Percentiles rank a stretch among this genome's conserved stretches.
Evolutionary conservation across 2,329 filamentous ascomycete species (phyloP).

Genomic region (Kalmusia sp.): DNA sequence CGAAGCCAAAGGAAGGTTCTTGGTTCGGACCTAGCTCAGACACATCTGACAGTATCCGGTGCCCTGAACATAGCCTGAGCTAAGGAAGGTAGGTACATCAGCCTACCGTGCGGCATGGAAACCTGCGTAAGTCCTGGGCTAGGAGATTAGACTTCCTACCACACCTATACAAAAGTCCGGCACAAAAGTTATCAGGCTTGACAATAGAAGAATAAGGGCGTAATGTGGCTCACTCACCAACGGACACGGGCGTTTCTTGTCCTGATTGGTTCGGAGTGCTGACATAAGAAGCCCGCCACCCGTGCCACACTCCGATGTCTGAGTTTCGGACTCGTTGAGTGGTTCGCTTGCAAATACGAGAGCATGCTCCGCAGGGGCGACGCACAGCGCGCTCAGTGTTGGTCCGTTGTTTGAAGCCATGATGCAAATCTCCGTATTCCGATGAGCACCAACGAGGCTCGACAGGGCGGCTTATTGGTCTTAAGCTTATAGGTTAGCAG

Average conservation of each 20-base stretch:
- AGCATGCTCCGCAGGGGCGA: constrained; percentile 3
- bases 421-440: constrained; percentile 7
- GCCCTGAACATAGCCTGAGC: neutral
- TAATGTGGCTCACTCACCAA: neutral
- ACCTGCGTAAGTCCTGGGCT: neutral
- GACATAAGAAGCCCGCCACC: neutral
- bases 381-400: constrained; percentile 1
- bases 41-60: constrained; percentile 4
- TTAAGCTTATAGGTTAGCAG: neutral
- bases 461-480: neutral
- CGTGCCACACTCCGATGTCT: constrained; percentile 2
- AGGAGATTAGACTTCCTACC: constrained; percentile 1
- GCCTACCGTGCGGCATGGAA: neutral
- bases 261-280: neutral
- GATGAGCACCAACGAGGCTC: neutral
- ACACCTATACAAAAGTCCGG: neutral
- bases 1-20: neutral
- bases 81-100: constrained; percentile 6
- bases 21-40: neutral
- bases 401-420: constrained; percentile 8
- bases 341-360: neutral
- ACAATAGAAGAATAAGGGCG: neutral
- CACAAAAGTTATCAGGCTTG: neutral
- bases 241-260: neutral
- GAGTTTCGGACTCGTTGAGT: neutral